These are phyloP conservation scores for Solanum paucissectum DNA, from an alignment of 257 asterid species.

Conservation along the genomic window DNA sequence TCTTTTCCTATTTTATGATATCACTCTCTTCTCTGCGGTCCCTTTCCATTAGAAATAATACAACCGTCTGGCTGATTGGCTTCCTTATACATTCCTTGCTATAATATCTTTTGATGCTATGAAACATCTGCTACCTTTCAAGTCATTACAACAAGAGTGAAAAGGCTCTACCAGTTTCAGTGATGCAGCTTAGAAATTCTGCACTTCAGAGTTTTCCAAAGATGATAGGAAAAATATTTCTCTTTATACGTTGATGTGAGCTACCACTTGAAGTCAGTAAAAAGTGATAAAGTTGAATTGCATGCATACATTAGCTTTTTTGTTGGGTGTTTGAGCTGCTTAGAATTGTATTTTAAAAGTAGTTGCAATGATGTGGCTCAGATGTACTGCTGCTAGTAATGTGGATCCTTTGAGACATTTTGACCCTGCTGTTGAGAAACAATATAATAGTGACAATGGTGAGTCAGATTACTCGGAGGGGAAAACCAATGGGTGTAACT, in stretches of 20 bases:
- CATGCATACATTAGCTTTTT: not conserved
- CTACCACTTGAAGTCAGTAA: not conserved
- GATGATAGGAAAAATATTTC: not conserved
- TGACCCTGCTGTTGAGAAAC: conserved; percentile 34
- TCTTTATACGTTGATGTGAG: not conserved
- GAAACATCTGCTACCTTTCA: not conserved
- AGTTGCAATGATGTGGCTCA: conserved; percentile 18
- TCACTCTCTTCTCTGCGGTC: not conserved
- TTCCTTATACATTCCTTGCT: not conserved
- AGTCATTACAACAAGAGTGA: not conserved
- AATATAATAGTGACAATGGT: conserved; percentile 31
- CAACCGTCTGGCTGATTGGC: not conserved
- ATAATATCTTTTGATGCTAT: not conserved
- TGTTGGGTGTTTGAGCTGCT: not conserved
- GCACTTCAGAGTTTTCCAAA: not conserved
- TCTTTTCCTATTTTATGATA: not conserved
- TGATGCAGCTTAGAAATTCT: not conserved
- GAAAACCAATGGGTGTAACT: conserved; percentile 26
- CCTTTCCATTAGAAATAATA: not conserved
- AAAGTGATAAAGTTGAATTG: not conserved
- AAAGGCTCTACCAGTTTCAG: not conserved
- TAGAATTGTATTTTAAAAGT: not conserved
- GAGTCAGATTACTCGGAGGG: conserved; percentile 40
- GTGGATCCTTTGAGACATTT: conserved; percentile 21
- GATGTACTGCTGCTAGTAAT: conserved; percentile 38